phyloP scores from a whole-genome alignment of 1,139 yeast species.

The Suhomyces ambrosiae region DNA sequence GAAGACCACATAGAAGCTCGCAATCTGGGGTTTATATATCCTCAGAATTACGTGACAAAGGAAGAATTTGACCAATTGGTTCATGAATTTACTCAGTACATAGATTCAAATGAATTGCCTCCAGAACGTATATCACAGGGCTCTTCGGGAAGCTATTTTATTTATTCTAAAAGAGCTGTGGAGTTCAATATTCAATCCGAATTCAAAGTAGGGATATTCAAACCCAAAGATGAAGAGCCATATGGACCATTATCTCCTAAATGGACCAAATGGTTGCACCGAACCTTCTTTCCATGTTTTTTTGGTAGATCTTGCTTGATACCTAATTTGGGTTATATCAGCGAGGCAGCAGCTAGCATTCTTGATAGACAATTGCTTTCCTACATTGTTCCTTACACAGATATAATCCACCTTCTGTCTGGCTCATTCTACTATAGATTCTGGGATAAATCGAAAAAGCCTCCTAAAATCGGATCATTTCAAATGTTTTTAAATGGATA shows the following conservation, averaged over 20 bases:
- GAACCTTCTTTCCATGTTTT: conserved; percentile 75
- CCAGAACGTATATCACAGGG: conserved; percentile 66
- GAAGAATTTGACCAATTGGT: conserved; percentile 40
- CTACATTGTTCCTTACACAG: conserved; percentile 68
- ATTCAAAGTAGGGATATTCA: conserved; percentile 59
- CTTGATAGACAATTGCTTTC: conserved; percentile 62
- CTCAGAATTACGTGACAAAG: conserved; percentile 34
- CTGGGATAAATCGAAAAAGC: conserved; percentile 47
- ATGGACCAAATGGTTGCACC: conserved; percentile 79
- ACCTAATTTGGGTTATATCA: conserved; percentile 71
- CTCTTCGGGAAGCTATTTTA: conserved; percentile 72
- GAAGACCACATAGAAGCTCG: conserved; percentile 10
- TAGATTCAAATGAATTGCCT: conserved; percentile 32
- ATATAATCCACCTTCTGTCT: conserved; percentile 55
- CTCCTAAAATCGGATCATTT: conserved; percentile 64
- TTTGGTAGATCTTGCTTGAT: conserved; percentile 75
- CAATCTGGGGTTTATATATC: conserved; percentile 10
- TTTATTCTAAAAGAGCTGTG: conserved; percentile 29
- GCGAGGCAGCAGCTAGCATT: conserved; percentile 72
- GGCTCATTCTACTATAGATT: conserved; percentile 56
- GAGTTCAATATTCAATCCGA: conserved; percentile 8
- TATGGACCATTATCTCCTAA: conserved; percentile 79
- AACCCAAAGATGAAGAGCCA: conserved; percentile 82
- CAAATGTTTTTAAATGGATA: conserved; percentile 65
- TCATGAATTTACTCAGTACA: conserved; percentile 42